Evolutionary conservation across 805 yeast species (phyloP).

Genomic region (Kodamaea kakaduensis): DNA sequence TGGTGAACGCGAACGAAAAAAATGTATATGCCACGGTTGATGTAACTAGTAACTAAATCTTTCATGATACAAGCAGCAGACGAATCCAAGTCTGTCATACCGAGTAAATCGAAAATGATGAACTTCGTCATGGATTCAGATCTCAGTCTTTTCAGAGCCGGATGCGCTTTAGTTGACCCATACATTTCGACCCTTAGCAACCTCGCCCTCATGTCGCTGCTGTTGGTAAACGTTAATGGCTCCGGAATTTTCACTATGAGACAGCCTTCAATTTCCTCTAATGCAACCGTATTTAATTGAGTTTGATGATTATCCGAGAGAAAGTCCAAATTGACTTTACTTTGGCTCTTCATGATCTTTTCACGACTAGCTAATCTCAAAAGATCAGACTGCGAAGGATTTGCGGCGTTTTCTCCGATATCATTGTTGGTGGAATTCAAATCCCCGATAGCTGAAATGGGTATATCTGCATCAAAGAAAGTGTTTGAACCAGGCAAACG

Average conservation of each 20-base stretch:
- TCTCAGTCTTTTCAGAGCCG: slow-evolving; percentile 35
- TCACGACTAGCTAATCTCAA: slow-evolving; percentile 8
- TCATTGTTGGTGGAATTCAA: not conserved
- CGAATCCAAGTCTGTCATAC: slow-evolving; percentile 41
- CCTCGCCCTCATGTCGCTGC: slow-evolving; percentile 36
- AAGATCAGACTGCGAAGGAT: slow-evolving; percentile 5
- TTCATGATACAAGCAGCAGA: slow-evolving; percentile 38
- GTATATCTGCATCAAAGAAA: slow-evolving; percentile 39
- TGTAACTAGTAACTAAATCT: slow-evolving; percentile 27
- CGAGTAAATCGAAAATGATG: slow-evolving; percentile 39
- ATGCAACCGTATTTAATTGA: slow-evolving; percentile 30
- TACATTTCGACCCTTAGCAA: slow-evolving; percentile 39
- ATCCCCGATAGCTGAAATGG: slow-evolving; percentile 9
- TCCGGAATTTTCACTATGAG: slow-evolving; percentile 41
- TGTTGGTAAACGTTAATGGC: slow-evolving; percentile 41
- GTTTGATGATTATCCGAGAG: slow-evolving; percentile 35
- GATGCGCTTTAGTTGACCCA: slow-evolving; percentile 43
- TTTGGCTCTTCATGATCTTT: slow-evolving; percentile 5
- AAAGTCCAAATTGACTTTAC: slow-evolving; percentile 21
- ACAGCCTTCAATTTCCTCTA: slow-evolving; percentile 44
- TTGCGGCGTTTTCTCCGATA: not conserved
- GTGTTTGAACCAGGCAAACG: slow-evolving; percentile 43
- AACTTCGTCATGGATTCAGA: slow-evolving; percentile 37
- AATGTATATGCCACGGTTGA: slow-evolving; percentile 25
- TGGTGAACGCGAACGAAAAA: slow-evolving; percentile 36